Conservation (phyloP, 371 early-diverging fungal genomes). For the Racocetra persica region DNA sequence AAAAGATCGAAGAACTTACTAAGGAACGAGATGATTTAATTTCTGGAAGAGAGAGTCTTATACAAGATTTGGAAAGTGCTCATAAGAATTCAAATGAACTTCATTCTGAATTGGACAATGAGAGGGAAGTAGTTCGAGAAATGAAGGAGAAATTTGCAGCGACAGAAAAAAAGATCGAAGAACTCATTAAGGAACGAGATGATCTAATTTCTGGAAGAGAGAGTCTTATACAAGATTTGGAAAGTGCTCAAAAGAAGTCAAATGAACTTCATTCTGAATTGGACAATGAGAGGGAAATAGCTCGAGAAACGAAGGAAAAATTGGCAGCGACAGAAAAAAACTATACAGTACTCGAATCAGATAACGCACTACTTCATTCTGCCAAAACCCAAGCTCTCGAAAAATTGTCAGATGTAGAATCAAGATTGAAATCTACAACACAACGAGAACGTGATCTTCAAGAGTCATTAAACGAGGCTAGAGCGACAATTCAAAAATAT, state of each 20-base stretch:
- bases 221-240: slow-evolving; percentile 14
- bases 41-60: neutral
- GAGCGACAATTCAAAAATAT: slow-evolving; percentile 61
- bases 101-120: too few species aligned
- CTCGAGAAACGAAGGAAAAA: neutral
- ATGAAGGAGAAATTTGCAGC: too few species aligned
- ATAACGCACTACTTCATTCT: slow-evolving; percentile 20
- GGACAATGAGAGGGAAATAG: neutral
- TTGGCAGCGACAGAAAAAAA: slow-evolving; percentile 14
- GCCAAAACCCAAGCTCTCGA: slow-evolving; percentile 54
- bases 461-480: slow-evolving; percentile 62
- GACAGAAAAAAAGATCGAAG: neutral
- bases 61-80: slow-evolving; percentile 10
- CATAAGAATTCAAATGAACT: too few species aligned
- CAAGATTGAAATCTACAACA: slow-evolving; percentile 49
- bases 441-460: slow-evolving; percentile 58
- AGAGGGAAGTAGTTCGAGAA: too few species aligned
- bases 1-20: neutral
- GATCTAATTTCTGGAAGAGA: neutral
- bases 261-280: neutral
- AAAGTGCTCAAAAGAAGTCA: slow-evolving; percentile 9
- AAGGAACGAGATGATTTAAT: slow-evolving; percentile 12
- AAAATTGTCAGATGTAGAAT: slow-evolving; percentile 53
- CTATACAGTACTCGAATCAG: slow-evolving; percentile 27
- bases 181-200: slow-evolving; percentile 30